These are phyloP conservation scores for Arabis alpina DNA, from an alignment of 345 rosid species.

Conservation along the genomic window DNA sequence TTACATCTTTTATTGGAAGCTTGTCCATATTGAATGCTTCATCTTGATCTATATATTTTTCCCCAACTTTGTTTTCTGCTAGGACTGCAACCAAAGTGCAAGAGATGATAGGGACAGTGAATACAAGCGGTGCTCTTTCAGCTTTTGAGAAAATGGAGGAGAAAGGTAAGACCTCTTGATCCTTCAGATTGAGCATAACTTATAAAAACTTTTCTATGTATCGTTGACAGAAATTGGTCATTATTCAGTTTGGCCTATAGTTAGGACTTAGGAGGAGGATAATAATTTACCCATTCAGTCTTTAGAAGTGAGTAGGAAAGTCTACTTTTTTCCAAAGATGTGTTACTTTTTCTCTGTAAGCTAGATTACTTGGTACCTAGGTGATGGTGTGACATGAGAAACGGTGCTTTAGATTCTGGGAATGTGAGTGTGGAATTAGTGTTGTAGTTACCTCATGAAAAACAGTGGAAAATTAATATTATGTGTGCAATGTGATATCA, in stretches of 20 bases:
- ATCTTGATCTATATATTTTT: not conserved
- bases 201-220: not conserved
- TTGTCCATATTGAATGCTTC: not conserved
- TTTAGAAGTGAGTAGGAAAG: constrained; percentile 11
- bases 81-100: constrained; percentile 83
- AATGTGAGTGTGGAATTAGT: constrained; percentile 1
- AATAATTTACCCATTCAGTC: not conserved
- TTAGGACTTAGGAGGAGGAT: constrained; percentile 9
- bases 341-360: constrained; percentile 2
- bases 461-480: constrained; percentile 2
- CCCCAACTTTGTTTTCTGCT: constrained; percentile 13
- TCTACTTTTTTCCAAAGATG: constrained; percentile 4
- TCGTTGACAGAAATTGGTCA: not conserved
- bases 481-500: not conserved
- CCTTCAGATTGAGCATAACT: constrained; percentile 1
- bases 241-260: not conserved
- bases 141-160: constrained; percentile 89
- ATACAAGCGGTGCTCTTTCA: constrained; percentile 72
- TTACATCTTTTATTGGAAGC: constrained; percentile 7
- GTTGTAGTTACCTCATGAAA: not conserved
- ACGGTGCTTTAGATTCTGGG: constrained; percentile 18
- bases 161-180: constrained; percentile 53
- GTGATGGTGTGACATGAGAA: not conserved
- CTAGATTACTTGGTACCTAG: not conserved
- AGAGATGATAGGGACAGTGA: constrained; percentile 81